Base-by-base conservation (phyloP, 805 yeast genomes). In the Tetrapisispora phaffii region DNA sequence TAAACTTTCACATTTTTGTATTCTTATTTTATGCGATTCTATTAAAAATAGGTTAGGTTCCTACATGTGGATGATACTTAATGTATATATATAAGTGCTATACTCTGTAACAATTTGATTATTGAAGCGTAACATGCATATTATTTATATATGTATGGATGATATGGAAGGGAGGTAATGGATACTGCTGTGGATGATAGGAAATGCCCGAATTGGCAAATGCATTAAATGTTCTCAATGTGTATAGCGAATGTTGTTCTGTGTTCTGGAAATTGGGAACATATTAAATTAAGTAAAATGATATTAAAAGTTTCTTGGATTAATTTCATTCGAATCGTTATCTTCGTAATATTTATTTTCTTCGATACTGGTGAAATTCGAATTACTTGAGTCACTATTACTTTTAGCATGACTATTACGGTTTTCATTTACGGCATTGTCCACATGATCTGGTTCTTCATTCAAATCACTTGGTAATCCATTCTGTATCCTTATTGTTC, bases 281-380 rank as follows among this genome's bases (percentile, higher is more conserved):
- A 12, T 28, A 7, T 6, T 28, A 28, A 12, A 3, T 28, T 9
- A 28, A n/a, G 10, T n/a, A 20, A 21, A 34, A 34, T 13, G 3
- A 12, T 22, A 36, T 42, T 32, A 51, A 28, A 49, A 51, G 36
- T 50, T 50, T 44, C 53, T 51, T 42, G 51, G 52, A 26, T 50
- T 51, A 9, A 51, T 34, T 31, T 44, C 50, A 38, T 46, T 46
- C 16, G 49, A 45, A 33, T 50, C 19, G 22, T 48, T 49, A 37
- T 51, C 53, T 34, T 35, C 31, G 34, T 38, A 28, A 28, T 29
- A 29, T 22, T 42, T 42, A 19, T 36, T 22, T 35, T 42, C 41
- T 4, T 42, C 41, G 32, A 35, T 42, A 16, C 23, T 21, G 10
- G n/a, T 28, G 15, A 26, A 17, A 36, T 42, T 41, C 35, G 44